These are phyloP conservation scores for Keithomyces neogunnii DNA, from an alignment of 2,329 filamentous ascomycete species.

Conservation along the genomic window DNA sequence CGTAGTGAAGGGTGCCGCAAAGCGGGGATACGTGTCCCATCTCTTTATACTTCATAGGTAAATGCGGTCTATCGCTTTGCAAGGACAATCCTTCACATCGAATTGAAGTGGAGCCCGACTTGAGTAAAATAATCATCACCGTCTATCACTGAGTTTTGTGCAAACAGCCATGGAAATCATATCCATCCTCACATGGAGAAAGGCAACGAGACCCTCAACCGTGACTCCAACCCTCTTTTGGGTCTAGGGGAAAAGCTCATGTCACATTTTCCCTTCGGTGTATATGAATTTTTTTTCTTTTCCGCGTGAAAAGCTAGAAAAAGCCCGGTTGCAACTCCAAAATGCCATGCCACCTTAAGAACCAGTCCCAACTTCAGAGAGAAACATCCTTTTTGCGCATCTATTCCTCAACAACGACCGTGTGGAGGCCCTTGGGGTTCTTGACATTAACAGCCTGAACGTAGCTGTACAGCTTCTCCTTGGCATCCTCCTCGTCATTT, in stretches of 20 bases:
- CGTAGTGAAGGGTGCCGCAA: background rate
- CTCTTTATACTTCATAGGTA: background rate
- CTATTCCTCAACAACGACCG: conserved; percentile 75
- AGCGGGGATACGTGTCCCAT: background rate
- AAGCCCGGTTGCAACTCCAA: conserved; percentile 35
- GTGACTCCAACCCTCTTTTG: background rate
- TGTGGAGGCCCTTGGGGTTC: conserved; percentile 96
- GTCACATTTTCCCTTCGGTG: conserved; percentile 21
- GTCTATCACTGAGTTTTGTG: background rate
- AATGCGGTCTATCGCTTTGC: background rate
- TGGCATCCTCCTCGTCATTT: conserved; percentile 99
- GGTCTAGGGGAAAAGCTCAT: conserved; percentile 15
- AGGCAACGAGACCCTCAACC: background rate
- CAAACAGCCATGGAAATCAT: background rate
- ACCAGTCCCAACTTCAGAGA: conserved; percentile 28
- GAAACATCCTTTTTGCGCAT: conserved; percentile 22
- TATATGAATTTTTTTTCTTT: conserved; percentile 19
- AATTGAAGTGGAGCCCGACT: background rate
- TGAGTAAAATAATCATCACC: background rate
- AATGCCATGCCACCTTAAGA: conserved; percentile 36
- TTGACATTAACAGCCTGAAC: conserved; percentile 99
- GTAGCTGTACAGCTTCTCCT: conserved; percentile 99
- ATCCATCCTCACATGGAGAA: conserved; percentile 8
- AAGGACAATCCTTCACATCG: background rate
- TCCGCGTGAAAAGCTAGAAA: conserved; percentile 34